Base-by-base conservation (phyloP, 2,329 filamentous ascomycete genomes). In the Ceratocystis alfenasii region DNA sequence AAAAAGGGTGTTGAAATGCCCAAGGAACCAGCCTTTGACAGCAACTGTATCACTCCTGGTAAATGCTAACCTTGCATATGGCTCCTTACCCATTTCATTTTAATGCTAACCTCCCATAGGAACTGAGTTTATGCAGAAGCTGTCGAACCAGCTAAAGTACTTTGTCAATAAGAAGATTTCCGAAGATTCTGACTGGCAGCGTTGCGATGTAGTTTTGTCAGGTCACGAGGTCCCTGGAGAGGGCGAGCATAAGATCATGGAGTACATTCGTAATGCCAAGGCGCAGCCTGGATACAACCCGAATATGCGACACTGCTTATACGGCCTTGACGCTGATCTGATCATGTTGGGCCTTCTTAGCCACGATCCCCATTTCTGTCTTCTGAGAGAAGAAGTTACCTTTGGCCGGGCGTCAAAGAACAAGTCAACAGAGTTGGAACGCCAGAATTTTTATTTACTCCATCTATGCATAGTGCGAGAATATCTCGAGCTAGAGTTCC, bases 241-340 rank as follows among this genome's bases (percentile, higher is more conserved):
- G 77, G 94, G 94, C 72, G 94, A 99, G 76, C 94, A 99, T 80
- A 99, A 99, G 79, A 96, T 99, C 77, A 99, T 99, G 94, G 95
- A 99, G 77, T 99, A 99, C 76, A 99, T 99, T 75, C 89, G 94
- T 71, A 90, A 95, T 76, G 90, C 94, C 69, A 97, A 97, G 80
- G 91, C 93, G 62, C 94, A 99, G 76, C 89, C 89, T 1, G 85
- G 87, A 69, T 99, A 99, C 76, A 87, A 96, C 74, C 83, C 90
- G 62, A 97, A 99, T 72, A 85, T 96, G 69, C 89, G 94, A 67
- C 94, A 99, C 77, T 99, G 95, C 76, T 81, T 99, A 69, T 99
- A 99, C 76, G 95, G 95, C 28, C 83, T 99, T 62, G 94, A 99
- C 77, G 94, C 94, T 57, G 94, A 99, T 79, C 79, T 99, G 69